These are phyloP conservation scores for Paraurostyla sp. DNA, from an alignment of 73 alveolate species.

Conservation along the genomic window DNA sequence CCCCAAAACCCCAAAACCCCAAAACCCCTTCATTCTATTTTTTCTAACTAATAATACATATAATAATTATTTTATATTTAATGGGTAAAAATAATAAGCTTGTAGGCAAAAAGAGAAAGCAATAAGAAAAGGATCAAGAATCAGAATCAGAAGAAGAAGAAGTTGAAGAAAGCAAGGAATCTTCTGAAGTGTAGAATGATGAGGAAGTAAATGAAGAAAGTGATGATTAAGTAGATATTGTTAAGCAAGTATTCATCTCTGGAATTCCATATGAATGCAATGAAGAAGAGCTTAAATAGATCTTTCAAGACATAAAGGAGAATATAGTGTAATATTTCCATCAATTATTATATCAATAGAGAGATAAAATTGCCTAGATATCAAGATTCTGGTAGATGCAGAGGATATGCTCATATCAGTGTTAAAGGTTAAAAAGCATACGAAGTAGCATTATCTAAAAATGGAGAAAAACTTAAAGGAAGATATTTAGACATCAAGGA, in stretches of 20 bases:
- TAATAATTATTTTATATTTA: no score
- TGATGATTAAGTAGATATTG: no score
- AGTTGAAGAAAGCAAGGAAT: not conserved
- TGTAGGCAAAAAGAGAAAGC: no score
- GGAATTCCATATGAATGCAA: constrained; percentile 95
- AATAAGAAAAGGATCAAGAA: not conserved
- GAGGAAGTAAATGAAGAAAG: constrained; percentile 1
- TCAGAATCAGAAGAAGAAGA: not conserved
- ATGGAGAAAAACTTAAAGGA: constrained; percentile 79
- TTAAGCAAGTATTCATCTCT: constrained; percentile 80
- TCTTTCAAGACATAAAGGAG: constrained; percentile 63
- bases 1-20: no score
- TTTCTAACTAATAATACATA: no score
- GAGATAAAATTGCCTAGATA: constrained; percentile 90
- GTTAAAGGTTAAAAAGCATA: constrained; percentile 66
- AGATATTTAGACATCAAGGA: constrained; percentile 85
- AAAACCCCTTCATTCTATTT: no score
- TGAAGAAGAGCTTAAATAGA: constrained; percentile 87
- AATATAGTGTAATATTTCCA: constrained; percentile 65
- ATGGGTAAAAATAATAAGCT: no score
- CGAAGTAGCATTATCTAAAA: constrained; percentile 76
- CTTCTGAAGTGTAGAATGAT: not conserved
- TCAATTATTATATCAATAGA: constrained; percentile 13
- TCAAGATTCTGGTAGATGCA: constrained; percentile 93
- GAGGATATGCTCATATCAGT: constrained; percentile 93